Percentiles rank a stretch among this genome's conserved stretches.
Evolutionary conservation across 371 early-diverging fungal species (phyloP).

Genomic region (Encephalitozoon intestinalis): DNA sequence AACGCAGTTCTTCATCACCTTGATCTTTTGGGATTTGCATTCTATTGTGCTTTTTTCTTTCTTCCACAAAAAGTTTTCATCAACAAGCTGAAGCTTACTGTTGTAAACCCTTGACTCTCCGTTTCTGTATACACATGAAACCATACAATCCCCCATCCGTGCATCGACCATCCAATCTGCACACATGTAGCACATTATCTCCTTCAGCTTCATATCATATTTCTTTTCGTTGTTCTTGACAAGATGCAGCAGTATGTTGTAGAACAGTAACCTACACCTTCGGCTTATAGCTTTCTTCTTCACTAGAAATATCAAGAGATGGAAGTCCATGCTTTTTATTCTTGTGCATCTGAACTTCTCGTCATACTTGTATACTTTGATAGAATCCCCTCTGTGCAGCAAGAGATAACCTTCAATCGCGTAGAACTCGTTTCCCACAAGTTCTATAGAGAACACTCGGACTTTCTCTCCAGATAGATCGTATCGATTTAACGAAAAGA

Average conservation of each 20-base stretch:
- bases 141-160: not conserved
- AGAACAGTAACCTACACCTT: not conserved
- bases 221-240: not conserved
- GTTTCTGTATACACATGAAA: not conserved
- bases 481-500: not conserved
- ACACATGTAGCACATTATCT: constrained; percentile 1
- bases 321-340: not conserved
- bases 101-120: not conserved
- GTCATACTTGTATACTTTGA: not conserved
- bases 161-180: not conserved
- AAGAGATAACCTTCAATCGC: not conserved
- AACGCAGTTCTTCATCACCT: not conserved
- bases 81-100: not conserved
- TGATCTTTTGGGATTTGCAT: not conserved
- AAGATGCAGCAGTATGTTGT: not conserved
- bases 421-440: not conserved
- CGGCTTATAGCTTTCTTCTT: not conserved
- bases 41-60: not conserved
- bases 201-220: not conserved
- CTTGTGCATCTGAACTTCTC: not conserved
- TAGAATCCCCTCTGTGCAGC: not conserved
- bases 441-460: not conserved
- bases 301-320: not conserved
- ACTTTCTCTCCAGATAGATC: constrained; percentile 8
- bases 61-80: not conserved